Base-by-base conservation (phyloP, 2,329 filamentous ascomycete genomes). In the Dothistroma septosporum region DNA sequence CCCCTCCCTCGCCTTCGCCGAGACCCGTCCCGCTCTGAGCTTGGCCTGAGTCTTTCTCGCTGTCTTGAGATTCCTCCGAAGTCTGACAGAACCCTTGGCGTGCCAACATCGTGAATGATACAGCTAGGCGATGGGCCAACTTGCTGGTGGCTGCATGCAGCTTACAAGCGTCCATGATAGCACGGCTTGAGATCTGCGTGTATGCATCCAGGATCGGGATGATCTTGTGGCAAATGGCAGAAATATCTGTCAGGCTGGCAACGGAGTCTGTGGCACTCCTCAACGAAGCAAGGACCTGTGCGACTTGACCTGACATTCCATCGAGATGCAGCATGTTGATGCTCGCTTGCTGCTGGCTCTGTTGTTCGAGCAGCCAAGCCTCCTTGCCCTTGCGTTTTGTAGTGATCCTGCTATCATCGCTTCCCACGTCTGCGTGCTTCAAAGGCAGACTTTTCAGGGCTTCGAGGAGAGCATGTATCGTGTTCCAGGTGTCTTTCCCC, bases 21-120 rank as follows among this genome's bases (percentile, higher is more conserved):
- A 99, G 85, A 35, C 94, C 95, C 11, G 92, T 97, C 16, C 95
- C 95, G 41, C 86, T 87, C 75, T 99, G 93, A 32, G 97, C 80
- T 68, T 96, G 89, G 12, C 92, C 90, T 24, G 85, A 83, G 61
- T 71, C 62, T 24, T 70, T 59, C 21, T 71, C 62, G 0, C 71
- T 61, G 22, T 64, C 73, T 19, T 65, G 54, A 2, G 86, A 86
- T 68, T 92, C 88, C 69, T 97, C 92, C 22, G 89, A 83, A 0
- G 94, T 94, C 21, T 87, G 91, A 73, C 94, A 99, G 80, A 97
- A 97, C 1, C 94, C 94, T 73, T 95, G 87, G 0, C 86, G 83
- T 1, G 90, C 87, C 54, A 99, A 84, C 61, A 92, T 87, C 1
- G 85, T 84, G 73, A 97, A 96, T 0, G 87, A 85, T 54, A 87